phyloP scores from a whole-genome alignment of 495 filamentous ascomycete genomes.

The Baudoinia panamericana region DNA sequence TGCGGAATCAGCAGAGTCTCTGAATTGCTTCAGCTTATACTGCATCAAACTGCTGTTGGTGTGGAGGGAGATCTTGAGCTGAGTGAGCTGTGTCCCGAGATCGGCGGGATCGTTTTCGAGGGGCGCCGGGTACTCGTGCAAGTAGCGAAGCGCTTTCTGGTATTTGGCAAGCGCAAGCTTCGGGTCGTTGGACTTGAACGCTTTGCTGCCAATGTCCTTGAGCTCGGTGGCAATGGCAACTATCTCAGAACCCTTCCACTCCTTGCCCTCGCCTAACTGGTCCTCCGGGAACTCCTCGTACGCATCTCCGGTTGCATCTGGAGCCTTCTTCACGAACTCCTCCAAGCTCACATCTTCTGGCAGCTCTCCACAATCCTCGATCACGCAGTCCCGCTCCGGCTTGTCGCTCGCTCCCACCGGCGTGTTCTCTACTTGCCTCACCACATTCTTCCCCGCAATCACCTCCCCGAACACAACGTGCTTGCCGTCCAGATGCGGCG shows the following conservation, averaged over 20 bases:
- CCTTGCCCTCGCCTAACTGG: slow-evolving; percentile 34
- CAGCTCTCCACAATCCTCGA: slow-evolving; percentile 80
- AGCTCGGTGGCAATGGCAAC: slow-evolving; percentile 71
- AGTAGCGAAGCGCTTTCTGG: slow-evolving; percentile 89
- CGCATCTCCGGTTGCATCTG: slow-evolving; percentile 74
- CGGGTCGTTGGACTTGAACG: slow-evolving; percentile 69
- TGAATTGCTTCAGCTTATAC: slow-evolving; percentile 61
- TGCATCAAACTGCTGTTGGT: slow-evolving; percentile 68
- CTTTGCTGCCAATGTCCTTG: slow-evolving; percentile 83
- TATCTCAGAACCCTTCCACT: slow-evolving; percentile 50
- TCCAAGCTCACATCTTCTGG: slow-evolving; percentile 49
- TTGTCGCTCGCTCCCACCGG: slow-evolving; percentile 65
- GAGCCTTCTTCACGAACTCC: slow-evolving; percentile 43
- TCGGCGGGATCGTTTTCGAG: slow-evolving; percentile 53
- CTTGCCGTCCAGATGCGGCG: slow-evolving; percentile 88
- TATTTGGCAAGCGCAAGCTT: slow-evolving; percentile 78
- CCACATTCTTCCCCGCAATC: slow-evolving; percentile 75
- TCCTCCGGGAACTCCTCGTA: slow-evolving; percentile 98
- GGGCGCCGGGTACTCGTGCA: slow-evolving; percentile 72
- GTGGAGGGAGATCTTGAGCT: slow-evolving; percentile 63
- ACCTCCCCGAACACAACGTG: slow-evolving; percentile 99
- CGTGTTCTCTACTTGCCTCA: slow-evolving; percentile 83
- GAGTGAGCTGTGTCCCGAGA: slow-evolving; percentile 49
- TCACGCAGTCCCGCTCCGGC: slow-evolving; percentile 56
- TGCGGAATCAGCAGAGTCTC: slow-evolving; percentile 56